These are phyloP conservation scores for Fragaria nilgerrensis DNA, from an alignment of 306 rosid species.

Conservation along the genomic window DNA sequence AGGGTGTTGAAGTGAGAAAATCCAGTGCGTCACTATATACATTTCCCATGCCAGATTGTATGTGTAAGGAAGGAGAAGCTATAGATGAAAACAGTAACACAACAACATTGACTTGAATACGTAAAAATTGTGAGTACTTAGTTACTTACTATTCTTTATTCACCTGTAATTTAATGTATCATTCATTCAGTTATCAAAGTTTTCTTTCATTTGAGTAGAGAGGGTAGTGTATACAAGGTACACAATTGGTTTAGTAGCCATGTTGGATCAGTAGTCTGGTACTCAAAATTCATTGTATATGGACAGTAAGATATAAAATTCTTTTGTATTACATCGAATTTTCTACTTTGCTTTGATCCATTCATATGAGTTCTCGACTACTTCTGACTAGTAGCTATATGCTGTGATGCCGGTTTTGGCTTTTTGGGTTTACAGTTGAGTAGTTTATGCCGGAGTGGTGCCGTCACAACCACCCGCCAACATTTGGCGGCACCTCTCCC, in stretches of 20 bases:
- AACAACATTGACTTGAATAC: constrained; percentile 16
- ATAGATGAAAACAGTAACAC: constrained; percentile 30
- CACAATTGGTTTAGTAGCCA: constrained; percentile 15
- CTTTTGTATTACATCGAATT: background rate
- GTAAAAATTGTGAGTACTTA: constrained; percentile 7
- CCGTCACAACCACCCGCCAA: too few relatives aligned
- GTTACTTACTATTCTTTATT: constrained; percentile 26
- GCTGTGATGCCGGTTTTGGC: background rate
- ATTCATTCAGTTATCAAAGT: constrained; percentile 19
- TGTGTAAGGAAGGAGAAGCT: constrained; percentile 62
- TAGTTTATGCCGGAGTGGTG: background rate
- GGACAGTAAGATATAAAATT: constrained; percentile 14
- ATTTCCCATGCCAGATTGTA: constrained; percentile 98
- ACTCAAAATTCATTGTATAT: constrained; percentile 36
- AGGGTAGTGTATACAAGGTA: background rate
- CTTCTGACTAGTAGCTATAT: background rate
- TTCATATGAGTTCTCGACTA: background rate
- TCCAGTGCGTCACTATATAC: constrained; percentile 68
- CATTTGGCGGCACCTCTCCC: too few relatives aligned
- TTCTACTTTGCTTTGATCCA: background rate
- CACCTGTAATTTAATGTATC: constrained; percentile 44
- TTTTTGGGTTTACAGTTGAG: background rate
- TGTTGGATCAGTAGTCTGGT: background rate
- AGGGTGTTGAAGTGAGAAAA: constrained; percentile 76
- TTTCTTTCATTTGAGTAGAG: constrained; percentile 24